These are phyloP conservation scores for Iris macrosiphon DNA, from an alignment of 106 monocot genomes.

Conservation along the genomic window DNA sequence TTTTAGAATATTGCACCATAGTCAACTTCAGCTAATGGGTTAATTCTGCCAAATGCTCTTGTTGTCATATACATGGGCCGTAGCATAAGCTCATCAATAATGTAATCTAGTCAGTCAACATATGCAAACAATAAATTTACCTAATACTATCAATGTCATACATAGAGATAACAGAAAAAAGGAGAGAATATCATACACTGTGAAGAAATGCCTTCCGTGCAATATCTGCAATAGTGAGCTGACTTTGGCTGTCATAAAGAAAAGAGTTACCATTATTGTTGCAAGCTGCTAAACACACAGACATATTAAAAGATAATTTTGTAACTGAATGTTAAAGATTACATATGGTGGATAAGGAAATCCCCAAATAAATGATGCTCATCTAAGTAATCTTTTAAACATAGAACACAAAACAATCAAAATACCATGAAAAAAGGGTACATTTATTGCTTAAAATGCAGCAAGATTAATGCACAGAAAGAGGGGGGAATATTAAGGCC, in stretches of 20 bases:
- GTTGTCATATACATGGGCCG: too few relatives aligned
- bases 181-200: conserved; percentile 57
- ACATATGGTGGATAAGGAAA: background rate
- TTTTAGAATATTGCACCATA: too few relatives aligned
- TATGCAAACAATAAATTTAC: too few relatives aligned
- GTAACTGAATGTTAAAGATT: background rate
- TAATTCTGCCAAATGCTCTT: too few relatives aligned
- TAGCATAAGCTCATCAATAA: too few relatives aligned
- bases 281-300: conserved; percentile 7
- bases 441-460: background rate
- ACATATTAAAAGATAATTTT: background rate
- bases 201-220: conserved; percentile 98
- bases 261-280: background rate
- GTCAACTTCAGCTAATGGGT: too few relatives aligned
- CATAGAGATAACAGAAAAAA: conserved; percentile 2
- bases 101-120: too few relatives aligned
- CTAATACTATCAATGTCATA: too few relatives aligned
- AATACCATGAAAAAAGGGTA: background rate
- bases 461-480: background rate
- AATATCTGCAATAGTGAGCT: conserved; percentile 96
- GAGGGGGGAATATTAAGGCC: background rate
- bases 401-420: background rate
- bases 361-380: background rate
- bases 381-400: background rate
- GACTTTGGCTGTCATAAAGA: conserved; percentile 58